Conservation (phyloP, 495 filamentous ascomycete genomes). For the Penicillium silybi region DNA sequence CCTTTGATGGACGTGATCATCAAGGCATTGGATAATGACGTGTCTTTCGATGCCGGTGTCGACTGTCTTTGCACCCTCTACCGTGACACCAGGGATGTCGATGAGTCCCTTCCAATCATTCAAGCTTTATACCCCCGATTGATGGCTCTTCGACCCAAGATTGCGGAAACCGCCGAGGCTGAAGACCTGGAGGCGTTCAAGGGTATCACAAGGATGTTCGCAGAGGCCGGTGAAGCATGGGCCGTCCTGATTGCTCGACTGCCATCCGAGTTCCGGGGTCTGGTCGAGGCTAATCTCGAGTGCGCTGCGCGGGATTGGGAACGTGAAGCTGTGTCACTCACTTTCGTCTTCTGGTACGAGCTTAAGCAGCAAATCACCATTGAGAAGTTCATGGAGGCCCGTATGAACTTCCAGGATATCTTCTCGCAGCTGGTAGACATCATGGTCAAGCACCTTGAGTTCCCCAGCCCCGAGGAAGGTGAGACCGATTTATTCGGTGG, state of each 20-base stretch:
- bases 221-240: conserved; percentile 94
- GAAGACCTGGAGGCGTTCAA: conserved; percentile 88
- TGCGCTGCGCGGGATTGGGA: conserved; percentile 84
- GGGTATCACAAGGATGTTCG: conserved; percentile 81
- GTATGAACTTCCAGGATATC: conserved; percentile 67
- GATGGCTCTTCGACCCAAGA: conserved; percentile 73
- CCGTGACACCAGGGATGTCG: conserved; percentile 85
- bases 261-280: conserved; percentile 72
- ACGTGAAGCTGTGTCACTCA: conserved; percentile 81
- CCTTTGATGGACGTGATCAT: conserved; percentile 79
- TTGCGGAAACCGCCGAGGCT: conserved; percentile 65
- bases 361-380: conserved; percentile 92
- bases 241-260: conserved; percentile 82
- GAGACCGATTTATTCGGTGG: conserved; percentile 89
- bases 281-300: conserved; percentile 88
- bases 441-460: conserved; percentile 88
- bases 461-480: conserved; percentile 72
- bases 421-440: conserved; percentile 88
- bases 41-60: conserved; percentile 82
- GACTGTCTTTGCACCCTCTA: conserved; percentile 91
- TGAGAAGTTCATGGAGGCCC: conserved; percentile 80
- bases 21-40: conserved; percentile 66
- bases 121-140: conserved; percentile 80
- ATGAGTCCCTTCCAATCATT: conserved; percentile 76
- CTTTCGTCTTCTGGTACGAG: conserved; percentile 98